phyloP scores from a whole-genome alignment of 2,329 filamentous ascomycete species.

The Exophiala dermatitidis region DNA sequence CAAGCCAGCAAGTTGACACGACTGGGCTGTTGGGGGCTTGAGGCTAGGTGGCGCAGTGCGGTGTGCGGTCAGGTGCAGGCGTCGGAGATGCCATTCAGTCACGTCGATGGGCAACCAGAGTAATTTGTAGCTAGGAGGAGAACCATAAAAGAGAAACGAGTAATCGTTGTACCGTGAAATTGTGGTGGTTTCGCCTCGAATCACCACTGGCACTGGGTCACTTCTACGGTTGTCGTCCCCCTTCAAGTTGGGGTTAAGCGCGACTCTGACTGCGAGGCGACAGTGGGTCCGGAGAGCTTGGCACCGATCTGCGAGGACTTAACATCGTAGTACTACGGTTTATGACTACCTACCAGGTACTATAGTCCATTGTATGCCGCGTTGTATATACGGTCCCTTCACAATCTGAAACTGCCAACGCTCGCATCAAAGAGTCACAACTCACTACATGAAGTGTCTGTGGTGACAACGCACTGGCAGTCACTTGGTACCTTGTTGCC shows the following conservation, averaged over 20 bases:
- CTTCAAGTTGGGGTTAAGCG: slow-evolving; percentile 12
- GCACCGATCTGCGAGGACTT: neutral
- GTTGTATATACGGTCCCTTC: too few species aligned
- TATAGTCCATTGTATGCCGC: too few species aligned
- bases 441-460: neutral
- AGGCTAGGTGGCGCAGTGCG: slow-evolving; percentile 15
- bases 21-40: slow-evolving; percentile 2
- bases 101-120: neutral
- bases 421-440: neutral
- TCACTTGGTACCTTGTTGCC: slow-evolving; percentile 5
- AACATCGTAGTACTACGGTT: neutral
- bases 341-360: neutral
- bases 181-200: neutral
- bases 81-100: slow-evolving; percentile 15
- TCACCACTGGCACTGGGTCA: neutral
- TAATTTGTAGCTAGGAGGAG: neutral
- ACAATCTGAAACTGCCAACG: too few species aligned
- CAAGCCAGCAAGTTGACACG: slow-evolving; percentile 11
- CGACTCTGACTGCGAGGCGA: neutral
- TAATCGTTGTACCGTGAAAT: neutral
- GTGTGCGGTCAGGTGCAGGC: slow-evolving; percentile 11
- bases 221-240: slow-evolving; percentile 1
- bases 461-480: slow-evolving; percentile 2
- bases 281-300: neutral
- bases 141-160: neutral